Evolutionary conservation across 1,284 basidiomycete genomes (phyloP).

Genomic region (Vanrija humicola): DNA sequence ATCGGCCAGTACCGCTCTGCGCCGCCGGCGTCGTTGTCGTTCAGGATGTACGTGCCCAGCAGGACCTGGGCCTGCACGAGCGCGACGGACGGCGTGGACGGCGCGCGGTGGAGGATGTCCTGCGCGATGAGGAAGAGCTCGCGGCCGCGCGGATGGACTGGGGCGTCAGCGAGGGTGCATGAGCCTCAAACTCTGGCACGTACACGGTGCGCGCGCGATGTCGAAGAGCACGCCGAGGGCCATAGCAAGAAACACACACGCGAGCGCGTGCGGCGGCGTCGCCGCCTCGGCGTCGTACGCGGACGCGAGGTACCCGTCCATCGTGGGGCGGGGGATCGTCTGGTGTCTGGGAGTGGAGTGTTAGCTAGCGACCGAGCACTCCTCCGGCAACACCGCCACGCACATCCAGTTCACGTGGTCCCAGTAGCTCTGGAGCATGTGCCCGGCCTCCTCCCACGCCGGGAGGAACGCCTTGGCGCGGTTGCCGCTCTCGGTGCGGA

Average conservation of each 20-base stretch:
- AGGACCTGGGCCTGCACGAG: slow-evolving; percentile 43
- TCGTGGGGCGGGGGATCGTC: slow-evolving; percentile 36
- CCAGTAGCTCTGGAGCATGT: slow-evolving; percentile 41
- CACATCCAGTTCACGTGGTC: slow-evolving; percentile 49
- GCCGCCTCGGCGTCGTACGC: slow-evolving; percentile 38
- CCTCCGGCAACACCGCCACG: background rate
- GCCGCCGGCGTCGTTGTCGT: slow-evolving; percentile 39
- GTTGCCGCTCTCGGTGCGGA: background rate
- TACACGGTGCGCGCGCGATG: slow-evolving; percentile 37
- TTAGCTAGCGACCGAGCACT: background rate
- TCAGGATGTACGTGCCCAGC: slow-evolving; percentile 42
- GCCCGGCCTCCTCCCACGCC: slow-evolving; percentile 40
- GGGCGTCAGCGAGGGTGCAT: background rate
- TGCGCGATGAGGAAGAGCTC: slow-evolving; percentile 39
- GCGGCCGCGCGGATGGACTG: slow-evolving; percentile 28
- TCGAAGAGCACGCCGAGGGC: slow-evolving; percentile 45
- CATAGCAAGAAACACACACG: slow-evolving; percentile 46
- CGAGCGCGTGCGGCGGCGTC: slow-evolving; percentile 37
- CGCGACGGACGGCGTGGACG: slow-evolving; percentile 37
- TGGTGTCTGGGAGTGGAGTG: slow-evolving; percentile 25
- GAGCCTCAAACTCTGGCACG: background rate
- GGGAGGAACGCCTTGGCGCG: slow-evolving; percentile 25
- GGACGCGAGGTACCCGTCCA: slow-evolving; percentile 39
- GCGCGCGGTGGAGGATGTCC: slow-evolving; percentile 33
- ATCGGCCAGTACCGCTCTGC: slow-evolving; percentile 44